phyloP scores from a whole-genome alignment of 192 early-diverging fungal genomes.

The Coemansia sp. region DNA sequence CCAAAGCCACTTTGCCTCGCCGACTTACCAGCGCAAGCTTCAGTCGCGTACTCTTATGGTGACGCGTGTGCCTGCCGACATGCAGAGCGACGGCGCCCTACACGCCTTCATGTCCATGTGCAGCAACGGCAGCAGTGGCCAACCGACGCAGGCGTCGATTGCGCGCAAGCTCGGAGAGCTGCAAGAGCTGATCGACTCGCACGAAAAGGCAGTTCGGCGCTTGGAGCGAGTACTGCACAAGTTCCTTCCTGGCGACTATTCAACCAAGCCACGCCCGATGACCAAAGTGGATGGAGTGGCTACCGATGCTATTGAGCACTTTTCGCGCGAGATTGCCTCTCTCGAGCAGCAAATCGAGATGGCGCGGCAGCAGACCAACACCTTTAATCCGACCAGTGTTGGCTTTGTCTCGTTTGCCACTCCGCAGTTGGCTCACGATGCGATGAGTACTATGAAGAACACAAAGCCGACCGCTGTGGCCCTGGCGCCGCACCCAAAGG shows the following conservation, averaged over 20 bases:
- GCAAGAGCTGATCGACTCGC: conserved; percentile 66
- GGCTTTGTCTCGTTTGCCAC: conserved; percentile 71
- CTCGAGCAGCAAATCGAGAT: conserved; percentile 61
- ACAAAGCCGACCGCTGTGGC: conserved; percentile 21
- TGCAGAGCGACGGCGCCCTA: conserved; percentile 64
- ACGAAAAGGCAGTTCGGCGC: conserved; percentile 64
- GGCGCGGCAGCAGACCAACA: conserved; percentile 51
- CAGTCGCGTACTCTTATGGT: conserved; percentile 72
- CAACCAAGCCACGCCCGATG: conserved; percentile 41
- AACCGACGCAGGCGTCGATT: conserved; percentile 62
- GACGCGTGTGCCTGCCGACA: conserved; percentile 60
- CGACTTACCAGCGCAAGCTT: conserved; percentile 63
- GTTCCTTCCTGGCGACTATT: conserved; percentile 50
- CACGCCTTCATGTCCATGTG: conserved; percentile 54
- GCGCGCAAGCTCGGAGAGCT: conserved; percentile 67
- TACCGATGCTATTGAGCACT: conserved; percentile 74
- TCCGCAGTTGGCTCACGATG: conserved; percentile 56
- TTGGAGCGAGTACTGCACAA: conserved; percentile 67
- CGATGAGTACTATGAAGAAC: conserved; percentile 35
- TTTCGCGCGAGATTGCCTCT: conserved; percentile 63
- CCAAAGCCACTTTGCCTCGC: conserved; percentile 63
- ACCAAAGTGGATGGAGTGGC: conserved; percentile 52
- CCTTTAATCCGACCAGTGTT: conserved; percentile 64
- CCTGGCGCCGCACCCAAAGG: conserved; percentile 72
- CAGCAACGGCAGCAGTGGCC: conserved; percentile 30